phyloP scores from a whole-genome alignment of 208 protist species.

The Wallacemonas sp. region DNA sequence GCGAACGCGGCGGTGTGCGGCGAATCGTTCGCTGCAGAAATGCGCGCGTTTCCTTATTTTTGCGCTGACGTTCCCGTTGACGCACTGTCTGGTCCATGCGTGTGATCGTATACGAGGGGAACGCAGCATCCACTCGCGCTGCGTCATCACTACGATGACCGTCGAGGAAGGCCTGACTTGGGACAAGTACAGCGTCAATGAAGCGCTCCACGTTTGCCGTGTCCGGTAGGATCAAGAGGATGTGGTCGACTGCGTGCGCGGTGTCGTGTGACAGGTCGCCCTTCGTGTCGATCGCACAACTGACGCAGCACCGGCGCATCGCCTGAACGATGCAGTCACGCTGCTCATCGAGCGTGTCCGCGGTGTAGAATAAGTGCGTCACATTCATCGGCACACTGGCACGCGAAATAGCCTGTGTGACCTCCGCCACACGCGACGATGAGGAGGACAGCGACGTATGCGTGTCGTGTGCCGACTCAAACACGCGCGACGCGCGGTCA shows the following conservation, averaged over 20 bases:
- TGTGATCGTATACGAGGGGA: constrained; percentile 25
- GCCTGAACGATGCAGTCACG: constrained; percentile 50
- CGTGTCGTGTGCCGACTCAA: constrained; percentile 34
- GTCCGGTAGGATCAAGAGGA: constrained; percentile 70
- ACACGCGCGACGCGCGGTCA: constrained; percentile 64
- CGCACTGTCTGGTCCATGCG: constrained; percentile 37
- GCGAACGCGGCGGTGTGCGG: not conserved
- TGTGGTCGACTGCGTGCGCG: constrained; percentile 9
- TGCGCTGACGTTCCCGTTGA: constrained; percentile 28
- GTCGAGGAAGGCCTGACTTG: constrained; percentile 26
- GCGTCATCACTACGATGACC: not conserved
- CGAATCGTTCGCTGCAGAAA: constrained; percentile 41
- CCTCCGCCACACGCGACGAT: constrained; percentile 10
- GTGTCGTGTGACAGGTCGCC: not conserved
- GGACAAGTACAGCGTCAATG: constrained; percentile 46
- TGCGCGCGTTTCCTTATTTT: constrained; percentile 22
- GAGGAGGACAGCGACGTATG: not conserved
- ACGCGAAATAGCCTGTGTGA: constrained; percentile 43
- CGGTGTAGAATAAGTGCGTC: constrained; percentile 76
- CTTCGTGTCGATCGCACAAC: not conserved
- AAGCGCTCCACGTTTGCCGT: constrained; percentile 44
- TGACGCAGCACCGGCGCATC: constrained; percentile 29
- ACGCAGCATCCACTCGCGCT: no score
- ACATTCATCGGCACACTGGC: constrained; percentile 66
- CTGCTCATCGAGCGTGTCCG: constrained; percentile 75